Conservation (phyloP, 768 basidiomycete genomes). For the Tricholoma terreum region DNA sequence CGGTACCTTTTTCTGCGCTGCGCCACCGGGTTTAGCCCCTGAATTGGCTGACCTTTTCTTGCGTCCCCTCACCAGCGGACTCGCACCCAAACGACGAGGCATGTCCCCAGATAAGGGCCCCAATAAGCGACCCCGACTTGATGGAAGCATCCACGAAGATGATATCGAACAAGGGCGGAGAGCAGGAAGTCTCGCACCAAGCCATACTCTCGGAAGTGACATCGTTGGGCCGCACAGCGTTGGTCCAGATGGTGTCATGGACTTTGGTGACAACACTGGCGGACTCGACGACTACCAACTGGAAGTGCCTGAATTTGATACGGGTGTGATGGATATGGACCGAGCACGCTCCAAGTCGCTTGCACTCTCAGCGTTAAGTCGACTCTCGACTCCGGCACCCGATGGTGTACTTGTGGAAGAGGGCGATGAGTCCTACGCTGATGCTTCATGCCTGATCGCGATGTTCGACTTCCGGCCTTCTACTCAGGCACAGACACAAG, state of each 20-base stretch:
- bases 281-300: constrained; percentile 71
- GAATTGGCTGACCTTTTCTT: constrained; percentile 84
- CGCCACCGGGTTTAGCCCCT: constrained; percentile 78
- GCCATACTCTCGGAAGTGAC: constrained; percentile 55
- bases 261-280: constrained; percentile 56
- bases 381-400: constrained; percentile 63
- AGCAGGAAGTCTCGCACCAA: constrained; percentile 60
- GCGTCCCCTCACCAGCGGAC: constrained; percentile 57
- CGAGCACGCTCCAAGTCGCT: constrained; percentile 43
- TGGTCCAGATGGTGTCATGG: constrained; percentile 56
- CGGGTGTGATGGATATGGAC: constrained; percentile 36
- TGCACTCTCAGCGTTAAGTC: constrained; percentile 54
- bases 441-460: constrained; percentile 74
- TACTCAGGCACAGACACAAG: constrained; percentile 46
- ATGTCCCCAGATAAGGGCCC: constrained; percentile 54
- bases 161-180: constrained; percentile 74
- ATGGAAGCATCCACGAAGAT: constrained; percentile 49
- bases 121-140: constrained; percentile 59
- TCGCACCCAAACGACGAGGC: constrained; percentile 58
- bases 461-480: constrained; percentile 65
- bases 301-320: constrained; percentile 52
- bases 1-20: constrained; percentile 78
- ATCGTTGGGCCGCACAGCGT: constrained; percentile 52
- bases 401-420: constrained; percentile 52
- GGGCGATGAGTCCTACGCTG: constrained; percentile 64